A percentile compares a stretch with the other conserved stretches of the same genome.
Evolutionary conservation across 345 rosid genomes (phyloP).

Genomic region (Salix arbutifolia): DNA sequence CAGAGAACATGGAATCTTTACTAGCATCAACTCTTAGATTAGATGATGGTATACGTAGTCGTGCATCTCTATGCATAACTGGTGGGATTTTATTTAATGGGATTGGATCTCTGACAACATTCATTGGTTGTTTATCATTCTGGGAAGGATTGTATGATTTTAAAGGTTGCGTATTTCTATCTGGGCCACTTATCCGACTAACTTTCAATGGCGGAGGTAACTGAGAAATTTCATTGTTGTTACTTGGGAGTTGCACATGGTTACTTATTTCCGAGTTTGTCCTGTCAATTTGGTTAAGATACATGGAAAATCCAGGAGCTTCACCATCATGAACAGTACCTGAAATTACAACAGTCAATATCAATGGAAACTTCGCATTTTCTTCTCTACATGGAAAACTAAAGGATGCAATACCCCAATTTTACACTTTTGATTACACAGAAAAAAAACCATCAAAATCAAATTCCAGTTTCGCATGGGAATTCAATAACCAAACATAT

Average conservation of each 20-base stretch:
- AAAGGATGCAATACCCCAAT: not conserved
- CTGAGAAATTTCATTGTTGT: conserved; percentile 37
- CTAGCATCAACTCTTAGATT: conserved; percentile 30
- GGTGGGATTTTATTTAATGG: conserved; percentile 41
- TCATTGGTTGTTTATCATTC: conserved; percentile 36
- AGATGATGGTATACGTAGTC: conserved; percentile 21
- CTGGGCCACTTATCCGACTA: conserved; percentile 34
- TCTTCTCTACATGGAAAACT: not conserved
- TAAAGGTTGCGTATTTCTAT: conserved; percentile 33
- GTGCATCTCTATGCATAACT: conserved; percentile 32
- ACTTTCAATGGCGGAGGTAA: conserved; percentile 34
- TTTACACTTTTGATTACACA: not conserved
- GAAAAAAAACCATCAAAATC: not conserved
- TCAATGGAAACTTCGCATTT: not conserved
- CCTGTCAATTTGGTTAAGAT: conserved; percentile 45
- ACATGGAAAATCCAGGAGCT: conserved; percentile 44
- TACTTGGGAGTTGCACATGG: conserved; percentile 38
- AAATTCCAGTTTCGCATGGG: not conserved
- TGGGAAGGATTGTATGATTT: conserved; percentile 39
- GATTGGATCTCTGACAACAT: conserved; percentile 37
- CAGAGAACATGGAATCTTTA: conserved; percentile 40
- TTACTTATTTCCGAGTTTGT: conserved; percentile 46
- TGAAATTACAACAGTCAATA: conserved; percentile 19
- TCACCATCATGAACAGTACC: conserved; percentile 39
- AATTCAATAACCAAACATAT: not conserved